Base-by-base conservation (phyloP, 441 rosid species). In the Adansonia gregorii region DNA sequence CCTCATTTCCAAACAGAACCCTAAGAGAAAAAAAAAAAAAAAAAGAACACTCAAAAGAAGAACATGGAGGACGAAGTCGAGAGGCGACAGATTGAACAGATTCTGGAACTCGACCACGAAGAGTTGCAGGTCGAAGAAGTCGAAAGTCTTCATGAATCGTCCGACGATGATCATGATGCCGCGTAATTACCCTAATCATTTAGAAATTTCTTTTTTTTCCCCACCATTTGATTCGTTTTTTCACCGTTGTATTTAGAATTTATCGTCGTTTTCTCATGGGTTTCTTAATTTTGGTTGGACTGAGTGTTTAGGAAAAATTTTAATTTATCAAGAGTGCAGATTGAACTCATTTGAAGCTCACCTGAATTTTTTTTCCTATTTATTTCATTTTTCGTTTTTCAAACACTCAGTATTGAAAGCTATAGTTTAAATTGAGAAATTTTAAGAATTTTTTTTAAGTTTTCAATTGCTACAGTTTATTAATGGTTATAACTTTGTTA, bases 61-160 rank as follows among this genome's bases (percentile, higher is more conserved):
- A 15, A 49, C 14, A 82, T 83, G 87, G 92, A 81, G 2, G 85
- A 81, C 24, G 86, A 79, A 14, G 72, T 76, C 39, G 99, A 93
- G 88, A 87, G 94, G 89, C 90, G 79, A 12, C 97, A 88, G 83
- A 95, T 95, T 73, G 90, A 90, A 86, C 97, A 93, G 76, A 93
- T 91, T 83, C 87, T 95, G 6, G 87, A 88, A 88, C 98, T 95
- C 76, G 97, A 95, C 43, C 83, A 85, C 79, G 97, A 93, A 82
- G 97, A 92, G 49, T 79, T 93, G 74, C 97, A 92, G 79, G 89
- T 93, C 24, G 99, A 93, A 78, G 99, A 92, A 82, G 94, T 92
- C 71, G 98, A 92, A 0, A 88, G 84, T 61, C 72, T 75, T 66
- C 76, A 20, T 64, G 89, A 81, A 73, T 88, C 93, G 1, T 88